Evolutionary conservation across 495 filamentous ascomycete genomes (phyloP), one percentile per base, ranked within the genome.

Genomic region (Copromyces sp.): DNA sequence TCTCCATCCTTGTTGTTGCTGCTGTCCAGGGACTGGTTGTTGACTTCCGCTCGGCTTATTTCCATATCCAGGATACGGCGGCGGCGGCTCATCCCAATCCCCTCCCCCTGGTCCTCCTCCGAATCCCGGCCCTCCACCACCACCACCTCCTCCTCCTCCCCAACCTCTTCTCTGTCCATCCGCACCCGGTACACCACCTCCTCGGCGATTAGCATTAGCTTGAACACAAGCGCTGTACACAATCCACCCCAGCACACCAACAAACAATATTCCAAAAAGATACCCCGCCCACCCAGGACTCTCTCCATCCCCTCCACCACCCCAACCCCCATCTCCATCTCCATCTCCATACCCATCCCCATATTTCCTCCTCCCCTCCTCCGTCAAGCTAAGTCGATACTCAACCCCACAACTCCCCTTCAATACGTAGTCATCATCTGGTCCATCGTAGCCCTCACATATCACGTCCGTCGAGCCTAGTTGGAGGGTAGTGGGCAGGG

Each of bases 351-450:
- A 4, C 35, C 59, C 71, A 39, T 74, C 75, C 20, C 77, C 77
- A 37, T 90, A 94, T 77, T 84, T 89, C 76, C 88, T 78, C 83
- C 95, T 90, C 4, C 95, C 95, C n/a, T 85, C 79, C 20, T 93
- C 92, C 4, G 94, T 99, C 41, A 99, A 82, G 1, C 91, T 76
- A 9, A 99, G 78, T 4, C 92, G 85, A 80, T 98, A 99, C 80
- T 99, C 94, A 12, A 97, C 95, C 3, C 93, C 95, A 81, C 95
- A 99, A 77, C 89, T 93, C 4, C 95, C 95, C 74, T 93, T 93
- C 20, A 99, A 83, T 5, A 98, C 87, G 82, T 93, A 95, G 0
- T 87, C 86, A 78, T 99, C 95, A 24, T 93, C 88, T 0, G 91
- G 81, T 12, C 79, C 82, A 20, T 87, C 84, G 81, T 97, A 98